These are phyloP conservation scores for Nitzschia inconspicua DNA, from an alignment of 108 stramenopile species.

Conservation along the genomic window DNA sequence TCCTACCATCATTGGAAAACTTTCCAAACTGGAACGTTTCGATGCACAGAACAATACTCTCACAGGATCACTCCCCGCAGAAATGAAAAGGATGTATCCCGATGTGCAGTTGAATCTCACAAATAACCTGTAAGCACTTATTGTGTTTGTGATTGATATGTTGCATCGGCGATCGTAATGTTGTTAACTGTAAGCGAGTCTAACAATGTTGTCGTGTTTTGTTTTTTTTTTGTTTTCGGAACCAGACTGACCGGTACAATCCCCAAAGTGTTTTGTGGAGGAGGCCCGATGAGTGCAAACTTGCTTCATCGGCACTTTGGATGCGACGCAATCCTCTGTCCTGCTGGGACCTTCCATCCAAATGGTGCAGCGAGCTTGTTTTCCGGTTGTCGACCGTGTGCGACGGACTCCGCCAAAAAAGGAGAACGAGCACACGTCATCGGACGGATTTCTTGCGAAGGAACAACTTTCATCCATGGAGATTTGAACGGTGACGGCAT, in stretches of 20 bases:
- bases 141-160: background rate
- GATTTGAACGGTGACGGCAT: constrained; percentile 60
- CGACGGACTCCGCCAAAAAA: background rate
- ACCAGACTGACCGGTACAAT: constrained; percentile 43
- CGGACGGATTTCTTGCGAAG: constrained; percentile 40
- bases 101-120: constrained; percentile 40
- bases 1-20: constrained; percentile 33
- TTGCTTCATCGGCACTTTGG: constrained; percentile 52
- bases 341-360: constrained; percentile 55
- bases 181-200: constrained; percentile 9
- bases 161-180: constrained; percentile 13
- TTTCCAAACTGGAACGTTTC: constrained; percentile 29
- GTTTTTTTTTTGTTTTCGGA: background rate
- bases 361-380: constrained; percentile 44
- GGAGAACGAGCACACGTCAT: constrained; percentile 10
- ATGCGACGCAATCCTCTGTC: constrained; percentile 64
- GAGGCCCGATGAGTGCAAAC: constrained; percentile 21
- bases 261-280: constrained; percentile 37
- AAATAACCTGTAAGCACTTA: constrained; percentile 33
- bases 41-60: constrained; percentile 20
- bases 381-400: constrained; percentile 40
- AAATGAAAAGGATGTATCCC: constrained; percentile 24
- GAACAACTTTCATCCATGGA: constrained; percentile 32
- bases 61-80: constrained; percentile 26
- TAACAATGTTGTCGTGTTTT: background rate